Evolutionary conservation across 169 alveolate genomes (phyloP), one percentile per base, ranked within the genome.

Genomic region (Plasmodium berghei): DNA sequence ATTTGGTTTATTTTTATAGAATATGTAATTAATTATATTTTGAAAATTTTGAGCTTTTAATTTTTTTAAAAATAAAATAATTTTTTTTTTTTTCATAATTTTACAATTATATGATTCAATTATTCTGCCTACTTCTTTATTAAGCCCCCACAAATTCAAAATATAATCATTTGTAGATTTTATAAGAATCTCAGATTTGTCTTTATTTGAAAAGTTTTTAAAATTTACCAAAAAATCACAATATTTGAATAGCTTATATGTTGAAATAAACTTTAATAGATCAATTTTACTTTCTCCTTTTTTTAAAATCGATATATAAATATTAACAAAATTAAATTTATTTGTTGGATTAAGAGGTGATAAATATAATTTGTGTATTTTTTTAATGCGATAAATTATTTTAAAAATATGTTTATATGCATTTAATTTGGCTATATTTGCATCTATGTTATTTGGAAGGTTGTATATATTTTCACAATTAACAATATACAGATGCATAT

Each of bases 221-320:
- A 45, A 71, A 12, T 64, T 80, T 4, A 80, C 42, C 46, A 49
- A 71, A 48, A 80, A 80, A 9, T 20, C 5, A 26, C 63, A 54
- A 18, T 80, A 45, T 55, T 80, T 80, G 61, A 80, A 80, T 40
- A 80, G 10, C 40, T 46, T 56, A 48, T 80, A 52, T 34, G 18
- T 26, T 14, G 26, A 34, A 26, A 80, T 46, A 40, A 80, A 80
- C 5, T 80, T 8, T 16, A 80, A 16, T 18, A 58, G 12, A 4
- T 26, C 64, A 26, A 54, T 18, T 40, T 66, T 49, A 8, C 22
- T 59, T 52, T 64, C 69, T 40, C 20, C n/a, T 16, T 80, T 58
- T 14, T 40, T 66, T 45, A 80, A 1, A 80, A 80, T 46, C 2
- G 20, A 45, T 40, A 52, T 28, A 20, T 49, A 71, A 9, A 40